Evolutionary conservation across 2,329 filamentous ascomycete species (phyloP), one percentile per base, ranked within the genome.

Genomic region (Penicillium palitans): DNA sequence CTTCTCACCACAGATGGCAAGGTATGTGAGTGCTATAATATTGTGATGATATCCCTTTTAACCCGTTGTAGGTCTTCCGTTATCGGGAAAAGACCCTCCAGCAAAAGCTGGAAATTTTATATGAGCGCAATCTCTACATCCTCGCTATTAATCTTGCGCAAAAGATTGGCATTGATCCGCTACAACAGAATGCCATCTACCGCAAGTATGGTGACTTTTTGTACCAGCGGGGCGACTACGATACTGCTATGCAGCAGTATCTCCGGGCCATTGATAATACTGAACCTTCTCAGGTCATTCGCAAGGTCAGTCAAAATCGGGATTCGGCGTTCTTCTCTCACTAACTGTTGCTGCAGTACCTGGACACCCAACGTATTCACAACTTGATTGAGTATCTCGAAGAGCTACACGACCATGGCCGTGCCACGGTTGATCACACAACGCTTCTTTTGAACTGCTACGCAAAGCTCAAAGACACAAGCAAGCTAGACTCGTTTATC

Each of bases 231-330:
- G 91, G 90, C 5, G 93, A 97, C 70, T 99, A 93, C 70, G 95
- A 99, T 70, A 95, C 90, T 7, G 93, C 96, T n/a, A 99, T 99
- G 96, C 89, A 96, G 68, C 95, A 98, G 74, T 99, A 99, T 71
- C 87, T 99, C 61, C 90, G 91, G 66, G 93, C 96, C 0, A 97
- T 99, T 59, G 93, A 97, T 71, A 95, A 91, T 59, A 98, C 93
- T 0, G 93, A 98, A 69, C 93, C 93, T 7, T 97, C 93, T 2
- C 93, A 97, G 70, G 91, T 98, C 47, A 97, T 98, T 69, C 85
- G 93, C 67, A 97, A 96, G 80, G 89, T 90, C 70, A 27, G 62
- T 48, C 9, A 25, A 13, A 21, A 9, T 4, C 2, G 12, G 47
- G 4, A 13, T 17, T 8, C 33, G 13, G 2, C 2, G 25, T 4